Base-by-base conservation (phyloP, 164 flowering plant species). In the Kingdonia uniflora region DNA sequence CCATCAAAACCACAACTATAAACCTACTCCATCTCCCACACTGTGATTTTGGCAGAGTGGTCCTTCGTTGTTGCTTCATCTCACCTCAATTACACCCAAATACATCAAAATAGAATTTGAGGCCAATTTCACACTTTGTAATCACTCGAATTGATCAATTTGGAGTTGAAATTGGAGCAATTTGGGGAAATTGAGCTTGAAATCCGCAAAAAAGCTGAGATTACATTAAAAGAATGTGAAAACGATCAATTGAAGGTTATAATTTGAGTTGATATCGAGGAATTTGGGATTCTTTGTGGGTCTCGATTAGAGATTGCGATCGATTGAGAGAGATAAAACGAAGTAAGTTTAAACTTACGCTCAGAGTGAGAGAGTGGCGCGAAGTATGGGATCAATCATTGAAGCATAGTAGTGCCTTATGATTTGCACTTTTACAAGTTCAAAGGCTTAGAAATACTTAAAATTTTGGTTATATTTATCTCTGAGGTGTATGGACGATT, bases 21-120 rank as follows among this genome's bases (percentile, higher is more conserved):
- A 80, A 7, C 64, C 71, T 88, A 63, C 64, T 72, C 91, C 87
- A 82, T 75, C 61, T 72, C 46, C 51, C 11, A 19, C 15, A 41
- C n/a, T 56, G 46, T 11, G 72, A 64, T 54, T 74, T 81, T 51
- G 66, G 74, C 37, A 62, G 68, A 49, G 42, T 50, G 33, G 48
- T 64, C 68, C 72, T 80, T 33, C 72, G 58, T 72, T 70, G 69
- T 77, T 44, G 35, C 12, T 6, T 49, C 42, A 17, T 22, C 26
- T 58, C 49, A 55, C 20, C 19, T 23, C 10, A 35, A 22, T 41
- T 41, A 8, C 11, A 1, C 42, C 52, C 49, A 15, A 49, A 26
- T 43, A 51, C 49, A 26, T 53, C 66, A 26, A 38, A 22, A 43
- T n/a, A n/a, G n/a, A n/a, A n/a, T n/a, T n/a, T n/a, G n/a, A n/a